Conservation (phyloP, 139 green algal species). For the Micromonas commoda region DNA sequence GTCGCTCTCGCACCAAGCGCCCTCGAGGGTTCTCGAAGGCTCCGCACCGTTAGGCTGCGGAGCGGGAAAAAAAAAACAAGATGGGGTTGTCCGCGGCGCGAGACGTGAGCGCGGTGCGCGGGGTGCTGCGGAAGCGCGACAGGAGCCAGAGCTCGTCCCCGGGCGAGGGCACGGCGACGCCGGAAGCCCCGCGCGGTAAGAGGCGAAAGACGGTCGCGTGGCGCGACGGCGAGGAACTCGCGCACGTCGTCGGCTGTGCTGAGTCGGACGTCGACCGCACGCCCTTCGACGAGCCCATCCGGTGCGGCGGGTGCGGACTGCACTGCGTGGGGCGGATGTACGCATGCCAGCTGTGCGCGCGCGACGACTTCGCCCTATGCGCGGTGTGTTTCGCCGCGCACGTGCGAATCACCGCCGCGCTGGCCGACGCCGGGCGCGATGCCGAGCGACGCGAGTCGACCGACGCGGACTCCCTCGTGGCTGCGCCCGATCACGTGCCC, state of each 20-base stretch:
- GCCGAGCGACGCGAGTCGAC: not conserved
- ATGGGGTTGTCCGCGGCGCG: no score
- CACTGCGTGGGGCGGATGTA: not conserved
- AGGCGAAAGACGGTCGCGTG: no score
- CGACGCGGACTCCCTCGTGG: not conserved
- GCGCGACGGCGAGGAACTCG: conserved; percentile 34
- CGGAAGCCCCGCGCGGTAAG: no score
- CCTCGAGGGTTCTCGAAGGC: no score
- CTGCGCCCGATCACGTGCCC: not conserved
- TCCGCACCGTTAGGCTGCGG: no score
- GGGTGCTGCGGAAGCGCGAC: no score
- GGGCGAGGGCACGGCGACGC: no score
- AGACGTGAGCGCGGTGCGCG: no score
- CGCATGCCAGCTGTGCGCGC: not conserved
- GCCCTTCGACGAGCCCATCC: not conserved
- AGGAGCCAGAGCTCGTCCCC: no score
- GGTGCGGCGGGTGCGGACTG: not conserved
- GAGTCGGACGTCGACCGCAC: conserved; percentile 20
- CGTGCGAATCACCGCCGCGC: conserved; percentile 24
- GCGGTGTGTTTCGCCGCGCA: conserved; percentile 9
- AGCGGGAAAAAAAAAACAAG: no score
- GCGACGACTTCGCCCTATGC: not conserved
- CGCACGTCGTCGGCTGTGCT: conserved; percentile 30
- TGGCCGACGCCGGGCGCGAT: not conserved
- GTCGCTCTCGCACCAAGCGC: no score